Evolutionary conservation across 306 rosid genomes (phyloP).

Genomic region (Pterocarpus santalinus): DNA sequence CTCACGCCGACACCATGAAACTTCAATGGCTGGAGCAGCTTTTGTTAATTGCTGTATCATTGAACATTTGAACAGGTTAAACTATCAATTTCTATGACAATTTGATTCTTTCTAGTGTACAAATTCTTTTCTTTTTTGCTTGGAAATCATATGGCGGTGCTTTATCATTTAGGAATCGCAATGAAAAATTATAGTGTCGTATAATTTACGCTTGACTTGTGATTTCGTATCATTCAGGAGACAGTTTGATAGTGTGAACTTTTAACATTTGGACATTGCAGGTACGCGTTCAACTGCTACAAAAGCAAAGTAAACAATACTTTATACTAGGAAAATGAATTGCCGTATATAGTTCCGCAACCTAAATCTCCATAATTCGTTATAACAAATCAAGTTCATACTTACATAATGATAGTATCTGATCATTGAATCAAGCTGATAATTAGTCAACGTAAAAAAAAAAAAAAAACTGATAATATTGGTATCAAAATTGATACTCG

Average conservation of each 20-base stretch:
- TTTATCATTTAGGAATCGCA: background rate
- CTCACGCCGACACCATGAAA: background rate
- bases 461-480: background rate
- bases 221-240: background rate
- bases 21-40: background rate
- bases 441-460: background rate
- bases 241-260: background rate
- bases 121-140: background rate
- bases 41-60: background rate
- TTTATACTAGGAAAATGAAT: background rate
- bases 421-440: background rate
- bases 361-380: background rate
- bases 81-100: too few relatives aligned
- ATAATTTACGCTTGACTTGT: background rate
- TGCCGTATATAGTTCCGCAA: background rate
- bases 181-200: background rate
- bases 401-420: background rate
- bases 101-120: background rate
- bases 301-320: background rate
- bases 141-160: background rate
- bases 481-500: background rate
- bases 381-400: background rate
- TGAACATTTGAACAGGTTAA: background rate
- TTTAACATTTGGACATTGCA: conserved; percentile 1
- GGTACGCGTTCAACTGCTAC: background rate